Evolutionary conservation across 2,329 filamentous ascomycete genomes (phyloP), one percentile per base, ranked within the genome.

Genomic region (Sclerotinia borealis): DNA sequence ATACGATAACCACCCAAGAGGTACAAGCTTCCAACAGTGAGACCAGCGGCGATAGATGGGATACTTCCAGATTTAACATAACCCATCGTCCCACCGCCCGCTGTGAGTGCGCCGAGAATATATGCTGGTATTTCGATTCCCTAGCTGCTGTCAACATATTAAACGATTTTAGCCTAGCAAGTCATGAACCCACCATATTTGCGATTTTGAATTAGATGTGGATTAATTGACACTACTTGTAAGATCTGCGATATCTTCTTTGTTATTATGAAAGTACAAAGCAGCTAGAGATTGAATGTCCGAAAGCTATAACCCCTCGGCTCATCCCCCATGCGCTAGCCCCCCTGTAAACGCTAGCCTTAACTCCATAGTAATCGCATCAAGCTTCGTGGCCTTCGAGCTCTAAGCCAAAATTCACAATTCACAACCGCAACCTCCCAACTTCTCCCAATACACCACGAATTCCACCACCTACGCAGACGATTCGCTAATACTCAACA

Each of bases 31-130:
- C 95, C 95, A 68, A 99, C 92, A 39, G 88, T 87, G 69, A 91
- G 81, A 59, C 95, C 95, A 17, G 95, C 95, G 15, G 85, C 86
- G 70, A 98, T 83, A 15, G 92, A 96, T 43, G 93, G 93, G 56
- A 96, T 76, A 29, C 93, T 98, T 64, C 91, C 85, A 0, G 93
- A 95, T 75, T 88, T 87, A 50, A 88, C 81, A 77, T 92, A 99
- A 74, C 95, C 95, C 74, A 90, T 89, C 65, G 91, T 88, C 68
- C 95, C 95, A 71, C 95, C 95, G 63, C 89, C 83, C 59, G 93
- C 92, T 64, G 93, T 97, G 64, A 98, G 82, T 68, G 86, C 82
- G 66, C 90, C 91, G 72, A 98, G 86, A 72, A 90, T 75, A 76
- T 88, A 91, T 68, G 93, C 92, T 73, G 91, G 86, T 72, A 79